Percentiles rank a stretch among this genome's conserved stretches.
These are phyloP conservation scores for Russula vinacea DNA, from an alignment of 768 basidiomycete species.

Conservation along the genomic window DNA sequence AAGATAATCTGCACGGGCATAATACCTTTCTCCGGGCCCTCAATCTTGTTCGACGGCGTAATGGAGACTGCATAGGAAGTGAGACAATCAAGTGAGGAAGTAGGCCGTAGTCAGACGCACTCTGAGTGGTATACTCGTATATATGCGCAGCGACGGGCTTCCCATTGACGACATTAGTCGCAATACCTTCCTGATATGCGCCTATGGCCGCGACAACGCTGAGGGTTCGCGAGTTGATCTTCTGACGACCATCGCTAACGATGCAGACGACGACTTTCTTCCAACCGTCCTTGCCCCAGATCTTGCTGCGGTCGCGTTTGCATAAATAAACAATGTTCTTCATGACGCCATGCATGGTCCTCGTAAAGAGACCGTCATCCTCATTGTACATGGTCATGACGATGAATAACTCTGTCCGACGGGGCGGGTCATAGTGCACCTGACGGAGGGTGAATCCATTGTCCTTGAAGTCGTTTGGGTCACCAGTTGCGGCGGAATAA, in stretches of 20 bases:
- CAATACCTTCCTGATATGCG: constrained; percentile 90
- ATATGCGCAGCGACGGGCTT: constrained; percentile 85
- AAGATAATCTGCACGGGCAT: constrained; percentile 93
- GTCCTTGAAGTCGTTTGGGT: constrained; percentile 87
- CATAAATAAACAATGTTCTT: constrained; percentile 90
- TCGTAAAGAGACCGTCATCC: constrained; percentile 82
- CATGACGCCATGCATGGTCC: constrained; percentile 95
- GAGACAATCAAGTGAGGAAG: neutral
- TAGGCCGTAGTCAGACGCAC: constrained; percentile 42
- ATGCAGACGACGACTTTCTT: constrained; percentile 96
- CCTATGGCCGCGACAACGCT: constrained; percentile 92
- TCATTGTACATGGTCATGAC: constrained; percentile 99
- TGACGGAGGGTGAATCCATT: constrained; percentile 85
- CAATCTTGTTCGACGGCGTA: constrained; percentile 75
- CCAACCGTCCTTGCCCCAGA: constrained; percentile 98
- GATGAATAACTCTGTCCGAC: constrained; percentile 91
- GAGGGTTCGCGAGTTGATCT: constrained; percentile 81
- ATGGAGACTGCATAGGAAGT: constrained; percentile 59
- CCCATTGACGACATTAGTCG: constrained; percentile 80
- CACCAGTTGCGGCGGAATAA: constrained; percentile 92
- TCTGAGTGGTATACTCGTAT: constrained; percentile 92
- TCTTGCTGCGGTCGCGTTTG: constrained; percentile 81
- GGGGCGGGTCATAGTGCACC: constrained; percentile 84
- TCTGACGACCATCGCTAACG: constrained; percentile 80
- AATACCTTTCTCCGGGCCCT: constrained; percentile 71